Conservation (phyloP, 2,329 filamentous ascomycete species). For the Pseudogymnoascus sp. region DNA sequence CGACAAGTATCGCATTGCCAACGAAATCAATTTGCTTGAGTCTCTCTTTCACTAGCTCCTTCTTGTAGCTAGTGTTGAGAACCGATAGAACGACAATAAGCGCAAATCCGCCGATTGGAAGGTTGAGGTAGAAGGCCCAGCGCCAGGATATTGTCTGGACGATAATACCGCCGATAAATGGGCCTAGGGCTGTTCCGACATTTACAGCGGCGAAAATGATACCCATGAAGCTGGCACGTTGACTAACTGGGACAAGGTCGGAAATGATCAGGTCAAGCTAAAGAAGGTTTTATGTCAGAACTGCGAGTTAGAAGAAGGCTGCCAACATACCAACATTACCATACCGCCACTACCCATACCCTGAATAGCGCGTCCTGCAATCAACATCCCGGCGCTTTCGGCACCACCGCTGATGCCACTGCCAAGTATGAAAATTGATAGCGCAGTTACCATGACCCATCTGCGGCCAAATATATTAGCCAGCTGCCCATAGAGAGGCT, state of each 20-base stretch:
- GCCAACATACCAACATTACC: not conserved
- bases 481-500: constrained; percentile 43
- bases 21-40: constrained; percentile 35
- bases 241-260: constrained; percentile 41
- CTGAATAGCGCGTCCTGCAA: constrained; percentile 44
- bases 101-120: constrained; percentile 28
- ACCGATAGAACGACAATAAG: constrained; percentile 22
- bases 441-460: constrained; percentile 32
- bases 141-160: constrained; percentile 36
- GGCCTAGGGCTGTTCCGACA: constrained; percentile 34
- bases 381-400: constrained; percentile 36
- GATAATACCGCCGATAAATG: constrained; percentile 34
- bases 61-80: constrained; percentile 30
- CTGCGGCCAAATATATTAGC: constrained; percentile 46
- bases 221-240: constrained; percentile 37
- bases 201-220: constrained; percentile 33
- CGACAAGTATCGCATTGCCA: constrained; percentile 36
- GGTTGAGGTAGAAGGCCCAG: constrained; percentile 41
- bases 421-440: constrained; percentile 43
- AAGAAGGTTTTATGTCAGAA: not conserved
- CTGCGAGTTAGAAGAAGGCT: not conserved
- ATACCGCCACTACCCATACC: constrained; percentile 32
- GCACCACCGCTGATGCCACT: constrained; percentile 45
- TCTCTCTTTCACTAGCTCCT: constrained; percentile 27
- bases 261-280: constrained; percentile 39